Percentiles rank a stretch among this genome's conserved stretches.
phyloP scores from a whole-genome alignment of 805 yeast species.

The Candida suzukii region DNA sequence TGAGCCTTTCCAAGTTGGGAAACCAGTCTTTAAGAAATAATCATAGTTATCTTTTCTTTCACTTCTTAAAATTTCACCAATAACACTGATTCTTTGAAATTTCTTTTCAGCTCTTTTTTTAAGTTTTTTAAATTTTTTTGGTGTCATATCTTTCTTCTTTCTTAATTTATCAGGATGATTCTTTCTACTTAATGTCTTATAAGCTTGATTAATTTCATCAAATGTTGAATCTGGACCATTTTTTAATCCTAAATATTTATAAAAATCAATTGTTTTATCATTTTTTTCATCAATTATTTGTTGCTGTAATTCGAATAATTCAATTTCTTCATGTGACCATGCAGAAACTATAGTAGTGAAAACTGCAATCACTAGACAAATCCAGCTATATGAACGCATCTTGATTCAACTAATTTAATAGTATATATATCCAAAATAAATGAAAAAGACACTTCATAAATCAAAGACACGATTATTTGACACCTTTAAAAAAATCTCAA shows the following conservation, averaged over 20 bases:
- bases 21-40: slow-evolving; percentile 74
- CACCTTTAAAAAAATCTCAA: no score
- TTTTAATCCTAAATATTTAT: slow-evolving; percentile 54
- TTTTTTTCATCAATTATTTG: slow-evolving; percentile 58
- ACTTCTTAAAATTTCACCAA: slow-evolving; percentile 65
- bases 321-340: slow-evolving; percentile 54
- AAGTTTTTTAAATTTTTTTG: slow-evolving; percentile 15
- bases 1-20: slow-evolving; percentile 71
- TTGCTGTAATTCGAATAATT: slow-evolving; percentile 60
- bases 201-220: slow-evolving; percentile 56
- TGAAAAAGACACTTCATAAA: no score
- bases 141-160: slow-evolving; percentile 29
- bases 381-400: slow-evolving; percentile 9
- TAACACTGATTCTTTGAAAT: slow-evolving; percentile 71
- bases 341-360: slow-evolving; percentile 6
- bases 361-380: slow-evolving; percentile 1
- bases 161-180: slow-evolving; percentile 82
- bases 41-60: slow-evolving; percentile 71
- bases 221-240: slow-evolving; percentile 33
- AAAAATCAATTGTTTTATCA: slow-evolving; percentile 45
- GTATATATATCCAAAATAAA: no score
- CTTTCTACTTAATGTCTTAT: slow-evolving; percentile 60
- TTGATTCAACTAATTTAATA: background rate
- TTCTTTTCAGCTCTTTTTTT: slow-evolving; percentile 54
- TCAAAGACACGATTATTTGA: no score